Evolutionary conservation across 1,284 basidiomycete genomes (phyloP).

Genomic region (Boletus smithii): DNA sequence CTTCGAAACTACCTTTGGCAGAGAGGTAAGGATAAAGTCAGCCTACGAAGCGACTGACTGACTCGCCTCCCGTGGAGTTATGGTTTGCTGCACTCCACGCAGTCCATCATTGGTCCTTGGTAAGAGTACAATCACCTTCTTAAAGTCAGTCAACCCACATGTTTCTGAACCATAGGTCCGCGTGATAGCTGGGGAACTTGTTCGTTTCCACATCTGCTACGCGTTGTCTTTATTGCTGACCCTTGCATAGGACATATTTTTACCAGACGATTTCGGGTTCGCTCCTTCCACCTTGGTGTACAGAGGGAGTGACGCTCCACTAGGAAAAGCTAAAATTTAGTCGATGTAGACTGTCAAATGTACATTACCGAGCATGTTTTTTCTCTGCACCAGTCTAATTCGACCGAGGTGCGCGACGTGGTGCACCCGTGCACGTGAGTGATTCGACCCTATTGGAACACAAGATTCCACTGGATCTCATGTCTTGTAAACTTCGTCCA

Average conservation of each 20-base stretch:
- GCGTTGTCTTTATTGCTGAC: constrained; percentile 12
- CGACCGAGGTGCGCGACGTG: not conserved
- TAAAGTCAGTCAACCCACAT: constrained; percentile 2
- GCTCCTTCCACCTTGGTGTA: constrained; percentile 78
- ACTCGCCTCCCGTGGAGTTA: constrained; percentile 44
- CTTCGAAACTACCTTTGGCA: constrained; percentile 72
- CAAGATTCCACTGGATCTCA: not conserved
- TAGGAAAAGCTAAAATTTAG: constrained; percentile 47
- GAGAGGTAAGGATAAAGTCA: constrained; percentile 55
- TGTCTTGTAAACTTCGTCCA: constrained; percentile 4
- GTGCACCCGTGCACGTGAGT: constrained; percentile 20
- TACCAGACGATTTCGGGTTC: constrained; percentile 74
- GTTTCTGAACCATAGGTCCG: constrained; percentile 50
- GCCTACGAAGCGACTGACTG: constrained; percentile 1
- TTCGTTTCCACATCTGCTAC: constrained; percentile 34
- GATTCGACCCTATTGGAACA: not conserved
- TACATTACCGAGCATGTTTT: constrained; percentile 13
- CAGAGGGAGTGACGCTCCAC: constrained; percentile 46
- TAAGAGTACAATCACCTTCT: constrained; percentile 34
- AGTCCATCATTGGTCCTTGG: constrained; percentile 85
- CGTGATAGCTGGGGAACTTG: constrained; percentile 76
- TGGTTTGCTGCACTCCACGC: constrained; percentile 85
- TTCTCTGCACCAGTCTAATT: constrained; percentile 1
- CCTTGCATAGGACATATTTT: constrained; percentile 50
- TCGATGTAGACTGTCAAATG: constrained; percentile 2